Percentiles rank a stretch among this genome's conserved stretches.
Evolutionary conservation across 2,329 filamentous ascomycete genomes (phyloP).

Genomic region (Pseudopithomyces chartarum): DNA sequence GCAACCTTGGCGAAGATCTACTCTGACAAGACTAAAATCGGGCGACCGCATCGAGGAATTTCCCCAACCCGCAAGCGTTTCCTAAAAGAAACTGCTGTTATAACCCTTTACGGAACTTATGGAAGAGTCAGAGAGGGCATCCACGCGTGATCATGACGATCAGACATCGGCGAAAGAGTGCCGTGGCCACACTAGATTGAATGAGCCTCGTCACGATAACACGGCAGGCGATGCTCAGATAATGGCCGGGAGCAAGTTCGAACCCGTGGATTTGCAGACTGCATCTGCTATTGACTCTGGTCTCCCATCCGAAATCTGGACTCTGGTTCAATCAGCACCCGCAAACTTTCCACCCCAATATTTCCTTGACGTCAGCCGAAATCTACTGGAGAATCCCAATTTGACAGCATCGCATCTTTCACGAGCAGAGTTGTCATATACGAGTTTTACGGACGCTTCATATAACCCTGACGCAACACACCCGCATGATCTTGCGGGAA

Average conservation of each 20-base stretch:
- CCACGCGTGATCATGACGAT: background rate
- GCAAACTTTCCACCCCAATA: conserved; percentile 68
- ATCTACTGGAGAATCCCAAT: conserved; percentile 79
- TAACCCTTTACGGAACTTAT: background rate
- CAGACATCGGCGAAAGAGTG: background rate
- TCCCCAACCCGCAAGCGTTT: background rate
- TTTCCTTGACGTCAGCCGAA: conserved; percentile 72
- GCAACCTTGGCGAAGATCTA: background rate
- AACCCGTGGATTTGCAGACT: conserved; percentile 39
- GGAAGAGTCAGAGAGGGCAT: background rate
- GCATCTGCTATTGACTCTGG: conserved; percentile 27
- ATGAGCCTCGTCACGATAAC: background rate
- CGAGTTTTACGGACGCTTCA: conserved; percentile 49
- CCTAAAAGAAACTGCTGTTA: background rate
- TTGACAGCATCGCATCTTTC: conserved; percentile 79
- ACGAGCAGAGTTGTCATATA: conserved; percentile 74
- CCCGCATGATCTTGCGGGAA: conserved; percentile 44
- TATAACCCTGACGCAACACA: conserved; percentile 38
- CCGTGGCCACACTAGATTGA: background rate
- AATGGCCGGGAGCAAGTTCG: conserved; percentile 27
- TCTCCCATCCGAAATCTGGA: conserved; percentile 43
- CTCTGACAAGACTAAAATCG: background rate
- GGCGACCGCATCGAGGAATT: background rate
- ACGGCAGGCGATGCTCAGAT: background rate
- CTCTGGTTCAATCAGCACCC: conserved; percentile 42